Conservation (phyloP, 2,329 filamentous ascomycete species). For the Aplosporella prunicola region DNA sequence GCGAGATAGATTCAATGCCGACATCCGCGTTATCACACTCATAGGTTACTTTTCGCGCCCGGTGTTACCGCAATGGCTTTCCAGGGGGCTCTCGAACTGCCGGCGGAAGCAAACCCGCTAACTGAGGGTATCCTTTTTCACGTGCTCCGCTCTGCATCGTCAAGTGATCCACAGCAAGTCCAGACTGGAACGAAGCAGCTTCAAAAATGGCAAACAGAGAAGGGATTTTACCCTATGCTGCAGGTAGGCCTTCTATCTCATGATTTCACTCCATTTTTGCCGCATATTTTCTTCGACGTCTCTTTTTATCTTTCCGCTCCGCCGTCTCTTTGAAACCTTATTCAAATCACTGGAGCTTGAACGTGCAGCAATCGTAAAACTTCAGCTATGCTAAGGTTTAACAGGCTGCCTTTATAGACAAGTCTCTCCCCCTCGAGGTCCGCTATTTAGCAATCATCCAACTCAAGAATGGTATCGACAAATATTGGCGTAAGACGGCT, state of each 20-base stretch:
- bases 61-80: slow-evolving; percentile 22
- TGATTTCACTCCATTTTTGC: too few species aligned
- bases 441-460: slow-evolving; percentile 88
- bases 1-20: slow-evolving; percentile 3
- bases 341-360: background rate
- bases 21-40: too few species aligned
- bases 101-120: slow-evolving; percentile 63
- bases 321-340: background rate
- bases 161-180: slow-evolving; percentile 38
- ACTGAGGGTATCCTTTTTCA: slow-evolving; percentile 39
- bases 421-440: slow-evolving; percentile 62
- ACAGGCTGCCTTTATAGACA: slow-evolving; percentile 73
- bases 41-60: too few species aligned
- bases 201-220: slow-evolving; percentile 39
- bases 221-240: slow-evolving; percentile 40
- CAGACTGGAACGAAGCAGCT: slow-evolving; percentile 45
- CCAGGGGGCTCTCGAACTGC: slow-evolving; percentile 55
- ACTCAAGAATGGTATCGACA: slow-evolving; percentile 93
- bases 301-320: background rate
- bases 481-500: slow-evolving; percentile 79
- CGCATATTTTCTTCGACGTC: too few species aligned
- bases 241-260: too few species aligned
- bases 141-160: slow-evolving; percentile 40
- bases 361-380: background rate
- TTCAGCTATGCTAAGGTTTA: slow-evolving; percentile 13